phyloP scores from a whole-genome alignment of 371 early-diverging fungal genomes.

The Haplosporangium sp. region DNA sequence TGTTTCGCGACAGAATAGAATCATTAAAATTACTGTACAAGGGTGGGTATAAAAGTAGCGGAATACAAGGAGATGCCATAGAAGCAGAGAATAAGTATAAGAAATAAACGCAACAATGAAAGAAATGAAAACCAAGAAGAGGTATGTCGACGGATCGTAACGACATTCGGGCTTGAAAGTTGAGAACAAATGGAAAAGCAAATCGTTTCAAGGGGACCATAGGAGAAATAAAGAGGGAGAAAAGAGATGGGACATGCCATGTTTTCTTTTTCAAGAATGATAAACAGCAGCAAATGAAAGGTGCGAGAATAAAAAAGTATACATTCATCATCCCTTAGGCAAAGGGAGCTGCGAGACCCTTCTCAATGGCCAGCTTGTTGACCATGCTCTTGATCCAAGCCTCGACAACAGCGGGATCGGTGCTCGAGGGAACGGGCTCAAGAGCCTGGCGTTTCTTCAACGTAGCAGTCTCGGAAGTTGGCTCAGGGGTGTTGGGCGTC shows the following conservation, averaged over 20 bases:
- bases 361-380: constrained; percentile 23
- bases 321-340: constrained; percentile 1
- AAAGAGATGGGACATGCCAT: no score
- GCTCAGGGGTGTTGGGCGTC: not conserved
- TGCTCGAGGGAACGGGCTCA: constrained; percentile 2
- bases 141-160: no score
- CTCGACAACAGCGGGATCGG: constrained; percentile 21
- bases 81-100: constrained; percentile 2
- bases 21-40: constrained; percentile 42
- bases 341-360: constrained; percentile 23
- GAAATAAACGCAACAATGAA: not conserved
- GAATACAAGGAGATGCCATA: not conserved
- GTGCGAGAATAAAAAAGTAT: not conserved
- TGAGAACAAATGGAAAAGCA: not conserved
- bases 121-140: not conserved
- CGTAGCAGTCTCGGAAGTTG: not conserved
- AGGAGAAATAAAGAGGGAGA: not conserved
- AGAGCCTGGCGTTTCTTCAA: constrained; percentile 33
- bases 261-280: not conserved
- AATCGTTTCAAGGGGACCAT: not conserved
- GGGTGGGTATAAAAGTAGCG: not conserved
- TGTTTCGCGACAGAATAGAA: constrained; percentile 40
- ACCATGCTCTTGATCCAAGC: constrained; percentile 32
- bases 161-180: no score
- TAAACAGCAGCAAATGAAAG: not conserved